Evolutionary conservation across 78 protist species (phyloP).

Genomic region (Emiliania huxleyi): DNA sequence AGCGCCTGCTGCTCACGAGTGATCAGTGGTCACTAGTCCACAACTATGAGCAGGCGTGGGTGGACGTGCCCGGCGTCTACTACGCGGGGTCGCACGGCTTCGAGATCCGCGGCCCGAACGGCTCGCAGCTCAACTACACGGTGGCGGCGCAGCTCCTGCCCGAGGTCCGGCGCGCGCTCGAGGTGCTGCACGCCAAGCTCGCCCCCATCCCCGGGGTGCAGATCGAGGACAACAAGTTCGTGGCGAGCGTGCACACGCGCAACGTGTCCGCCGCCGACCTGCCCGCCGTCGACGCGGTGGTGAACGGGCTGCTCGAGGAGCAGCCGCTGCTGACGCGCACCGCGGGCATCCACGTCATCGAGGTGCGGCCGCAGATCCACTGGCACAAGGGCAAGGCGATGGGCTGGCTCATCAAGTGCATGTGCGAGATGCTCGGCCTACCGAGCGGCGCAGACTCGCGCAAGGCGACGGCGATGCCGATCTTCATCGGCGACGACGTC

Average conservation of each 20-base stretch:
- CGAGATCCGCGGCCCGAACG: not conserved
- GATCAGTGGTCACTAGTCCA: too few relatives aligned
- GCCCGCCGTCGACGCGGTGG: not conserved
- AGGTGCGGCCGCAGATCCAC: not conserved
- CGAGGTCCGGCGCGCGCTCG: not conserved
- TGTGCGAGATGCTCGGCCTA: not conserved
- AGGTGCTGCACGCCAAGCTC: not conserved
- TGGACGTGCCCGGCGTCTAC: not conserved
- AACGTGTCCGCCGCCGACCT: not conserved
- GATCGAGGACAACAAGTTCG: slow-evolving; percentile 7
- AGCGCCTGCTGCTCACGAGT: too few relatives aligned
- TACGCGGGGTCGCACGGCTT: not conserved
- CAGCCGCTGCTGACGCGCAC: not conserved
- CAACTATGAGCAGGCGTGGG: too few relatives aligned
- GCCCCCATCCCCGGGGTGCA: not conserved
- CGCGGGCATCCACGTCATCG: not conserved
- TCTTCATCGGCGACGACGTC: not conserved
- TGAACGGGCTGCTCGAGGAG: not conserved
- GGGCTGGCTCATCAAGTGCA: not conserved
- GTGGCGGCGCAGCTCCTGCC: not conserved
- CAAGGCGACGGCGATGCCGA: not conserved
- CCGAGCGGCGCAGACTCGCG: not conserved
- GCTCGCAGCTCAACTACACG: not conserved
- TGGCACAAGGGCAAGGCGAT: not conserved
- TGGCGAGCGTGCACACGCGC: not conserved